These are phyloP conservation scores for Pseudocercospora cruenta DNA, from an alignment of 2,329 filamentous ascomycete species.

Conservation along the genomic window DNA sequence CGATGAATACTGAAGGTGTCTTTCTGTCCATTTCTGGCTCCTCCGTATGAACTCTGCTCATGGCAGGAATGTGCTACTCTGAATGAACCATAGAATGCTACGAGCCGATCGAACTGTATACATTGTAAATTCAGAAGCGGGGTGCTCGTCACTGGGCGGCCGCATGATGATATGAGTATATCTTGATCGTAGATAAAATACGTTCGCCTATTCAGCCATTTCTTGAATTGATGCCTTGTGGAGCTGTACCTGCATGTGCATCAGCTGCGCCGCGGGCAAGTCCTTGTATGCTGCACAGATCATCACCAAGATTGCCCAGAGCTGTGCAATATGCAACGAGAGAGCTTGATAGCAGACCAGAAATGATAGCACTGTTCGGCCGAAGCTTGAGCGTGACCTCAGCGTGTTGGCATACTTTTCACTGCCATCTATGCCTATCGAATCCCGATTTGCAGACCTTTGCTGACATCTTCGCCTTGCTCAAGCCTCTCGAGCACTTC, in stretches of 20 bases:
- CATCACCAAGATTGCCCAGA: neutral
- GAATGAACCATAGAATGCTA: too few relatives aligned
- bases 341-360: neutral
- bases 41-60: neutral
- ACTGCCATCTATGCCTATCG: neutral
- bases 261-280: neutral
- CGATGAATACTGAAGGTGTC: conserved; percentile 1
- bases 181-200: neutral
- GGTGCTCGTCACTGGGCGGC: neutral
- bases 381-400: neutral
- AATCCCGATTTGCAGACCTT: conserved; percentile 16
- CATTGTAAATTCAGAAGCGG: neutral
- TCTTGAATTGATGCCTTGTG: neutral
- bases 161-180: neutral
- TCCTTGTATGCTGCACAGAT: neutral
- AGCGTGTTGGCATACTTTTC: too few relatives aligned
- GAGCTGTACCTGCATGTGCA: neutral
- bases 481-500: conserved; percentile 10
- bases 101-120: too few relatives aligned
- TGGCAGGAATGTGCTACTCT: too few relatives aligned
- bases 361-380: neutral
- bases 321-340: too few relatives aligned
- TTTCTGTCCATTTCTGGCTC: neutral
- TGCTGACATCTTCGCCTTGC: conserved; percentile 15
- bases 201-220: neutral